These are phyloP conservation scores for Peronospora belbahrii DNA, from an alignment of 352 stramenopile genomes.

Conservation along the genomic window DNA sequence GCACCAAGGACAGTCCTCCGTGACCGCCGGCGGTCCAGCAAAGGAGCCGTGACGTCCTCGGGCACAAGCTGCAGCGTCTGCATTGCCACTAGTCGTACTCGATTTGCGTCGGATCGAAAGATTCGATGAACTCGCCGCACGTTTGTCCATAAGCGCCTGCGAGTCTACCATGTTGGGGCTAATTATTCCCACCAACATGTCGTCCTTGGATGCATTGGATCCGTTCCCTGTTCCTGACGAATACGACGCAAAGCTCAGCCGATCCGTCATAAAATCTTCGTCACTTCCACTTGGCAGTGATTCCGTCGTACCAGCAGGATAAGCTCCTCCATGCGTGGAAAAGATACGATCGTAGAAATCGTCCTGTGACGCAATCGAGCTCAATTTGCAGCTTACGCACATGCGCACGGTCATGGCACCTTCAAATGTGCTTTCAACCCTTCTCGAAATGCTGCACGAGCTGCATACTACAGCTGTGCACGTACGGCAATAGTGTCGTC, in stretches of 20 bases:
- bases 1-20: slow-evolving; percentile 48
- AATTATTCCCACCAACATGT: background rate
- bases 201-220: slow-evolving; percentile 24
- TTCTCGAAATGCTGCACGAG: slow-evolving; percentile 73
- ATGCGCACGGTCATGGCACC: slow-evolving; percentile 55
- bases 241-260: slow-evolving; percentile 44
- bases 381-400: slow-evolving; percentile 79
- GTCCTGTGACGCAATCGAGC: slow-evolving; percentile 51
- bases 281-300: slow-evolving; percentile 28
- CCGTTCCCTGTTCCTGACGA: slow-evolving; percentile 23
- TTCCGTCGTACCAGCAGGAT: slow-evolving; percentile 8
- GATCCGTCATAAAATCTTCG: slow-evolving; percentile 29
- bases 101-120: slow-evolving; percentile 47
- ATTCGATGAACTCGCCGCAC: slow-evolving; percentile 28
- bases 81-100: slow-evolving; percentile 31
- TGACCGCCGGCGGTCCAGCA: slow-evolving; percentile 2
- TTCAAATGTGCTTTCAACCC: slow-evolving; percentile 44
- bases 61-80: slow-evolving; percentile 6
- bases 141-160: slow-evolving; percentile 26
- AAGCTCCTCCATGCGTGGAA: slow-evolving; percentile 31
- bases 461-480: slow-evolving; percentile 70
- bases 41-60: slow-evolving; percentile 18
- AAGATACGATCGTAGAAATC: slow-evolving; percentile 82
- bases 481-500: slow-evolving; percentile 67
- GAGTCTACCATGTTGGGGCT: slow-evolving; percentile 6